Evolutionary conservation across 2,329 filamentous ascomycete genomes (phyloP).

Genomic region (Raffaelea ambrosiae): DNA sequence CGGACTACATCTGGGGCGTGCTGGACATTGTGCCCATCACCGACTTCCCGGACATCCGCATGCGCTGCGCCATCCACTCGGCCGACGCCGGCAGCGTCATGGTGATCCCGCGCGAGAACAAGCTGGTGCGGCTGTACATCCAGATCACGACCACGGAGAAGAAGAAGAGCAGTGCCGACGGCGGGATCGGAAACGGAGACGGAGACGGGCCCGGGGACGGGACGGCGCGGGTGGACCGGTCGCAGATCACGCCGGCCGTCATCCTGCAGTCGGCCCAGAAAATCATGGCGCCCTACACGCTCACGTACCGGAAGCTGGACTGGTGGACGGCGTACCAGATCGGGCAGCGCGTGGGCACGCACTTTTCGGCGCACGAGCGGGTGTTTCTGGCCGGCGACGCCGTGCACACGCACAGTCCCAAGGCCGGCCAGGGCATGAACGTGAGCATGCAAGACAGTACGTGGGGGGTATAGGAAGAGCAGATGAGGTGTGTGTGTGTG

Average conservation of each 20-base stretch:
- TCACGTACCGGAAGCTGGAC: conserved; percentile 35
- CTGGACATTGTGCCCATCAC: conserved; percentile 21
- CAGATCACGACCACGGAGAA: conserved; percentile 4
- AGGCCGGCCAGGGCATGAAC: conserved; percentile 66
- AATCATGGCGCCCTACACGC: conserved; percentile 52
- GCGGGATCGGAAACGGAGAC: too few relatives aligned
- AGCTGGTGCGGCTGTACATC: conserved; percentile 43
- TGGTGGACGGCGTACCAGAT: conserved; percentile 64
- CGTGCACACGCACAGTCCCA: conserved; percentile 46
- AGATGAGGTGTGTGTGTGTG: neutral
- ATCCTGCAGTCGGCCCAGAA: conserved; percentile 49
- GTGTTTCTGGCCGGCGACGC: conserved; percentile 66
- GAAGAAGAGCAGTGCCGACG: neutral
- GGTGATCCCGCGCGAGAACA: conserved; percentile 21
- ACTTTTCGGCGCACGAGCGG: conserved; percentile 46
- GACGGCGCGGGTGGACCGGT: conserved; percentile 32
- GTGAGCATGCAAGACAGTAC: conserved; percentile 57
- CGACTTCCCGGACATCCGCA: conserved; percentile 21
- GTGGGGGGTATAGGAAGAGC: too few relatives aligned
- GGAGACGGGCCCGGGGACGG: too few relatives aligned
- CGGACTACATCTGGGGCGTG: conserved; percentile 21
- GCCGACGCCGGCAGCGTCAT: conserved; percentile 18
- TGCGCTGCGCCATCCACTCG: conserved; percentile 20
- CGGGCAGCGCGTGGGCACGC: conserved; percentile 52
- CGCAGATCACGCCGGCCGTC: conserved; percentile 47